Evolutionary conservation across 2,329 filamentous ascomycete species (phyloP).

Genomic region (Pestalotiopsis sp.): DNA sequence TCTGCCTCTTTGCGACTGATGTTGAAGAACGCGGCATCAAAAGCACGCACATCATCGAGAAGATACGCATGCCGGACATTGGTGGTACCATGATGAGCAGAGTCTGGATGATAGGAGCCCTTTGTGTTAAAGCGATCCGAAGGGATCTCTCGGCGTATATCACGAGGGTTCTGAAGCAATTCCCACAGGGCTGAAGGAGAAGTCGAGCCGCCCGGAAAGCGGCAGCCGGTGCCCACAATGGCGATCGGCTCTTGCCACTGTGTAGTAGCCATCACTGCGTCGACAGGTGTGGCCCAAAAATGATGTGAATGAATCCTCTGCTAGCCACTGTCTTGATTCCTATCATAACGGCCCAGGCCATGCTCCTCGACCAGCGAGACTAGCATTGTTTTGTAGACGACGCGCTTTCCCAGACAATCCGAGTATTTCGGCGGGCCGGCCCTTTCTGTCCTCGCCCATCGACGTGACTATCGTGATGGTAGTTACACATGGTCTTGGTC

Average conservation of each 20-base stretch:
- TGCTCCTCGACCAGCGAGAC: too few relatives aligned
- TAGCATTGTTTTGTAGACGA: too few relatives aligned
- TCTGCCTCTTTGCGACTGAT: slow-evolving; percentile 17
- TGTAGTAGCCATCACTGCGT: too few relatives aligned
- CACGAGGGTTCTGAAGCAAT: slow-evolving; percentile 26
- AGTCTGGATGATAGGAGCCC: slow-evolving; percentile 29
- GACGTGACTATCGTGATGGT: too few relatives aligned
- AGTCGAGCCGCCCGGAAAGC: slow-evolving; percentile 38
- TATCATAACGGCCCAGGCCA: too few relatives aligned
- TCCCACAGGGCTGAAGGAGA: slow-evolving; percentile 39
- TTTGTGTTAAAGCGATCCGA: slow-evolving; percentile 23
- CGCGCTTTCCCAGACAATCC: too few relatives aligned
- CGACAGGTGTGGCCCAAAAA: too few relatives aligned
- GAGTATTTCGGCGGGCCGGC: too few relatives aligned
- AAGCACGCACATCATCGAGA: slow-evolving; percentile 20
- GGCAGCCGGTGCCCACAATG: slow-evolving; percentile 43
- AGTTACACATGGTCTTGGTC: too few relatives aligned
- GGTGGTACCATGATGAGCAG: slow-evolving; percentile 28
- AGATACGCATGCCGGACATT: slow-evolving; percentile 30
- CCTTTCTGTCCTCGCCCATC: too few relatives aligned
- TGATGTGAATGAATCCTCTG: too few relatives aligned
- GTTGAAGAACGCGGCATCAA: slow-evolving; percentile 31
- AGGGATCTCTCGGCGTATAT: slow-evolving; percentile 24
- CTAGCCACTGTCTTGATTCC: too few relatives aligned
- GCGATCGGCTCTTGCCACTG: slow-evolving; percentile 37